Evolutionary conservation across 495 filamentous ascomycete genomes (phyloP), one percentile per base, ranked within the genome.

Genomic region (Copromyces sp.): DNA sequence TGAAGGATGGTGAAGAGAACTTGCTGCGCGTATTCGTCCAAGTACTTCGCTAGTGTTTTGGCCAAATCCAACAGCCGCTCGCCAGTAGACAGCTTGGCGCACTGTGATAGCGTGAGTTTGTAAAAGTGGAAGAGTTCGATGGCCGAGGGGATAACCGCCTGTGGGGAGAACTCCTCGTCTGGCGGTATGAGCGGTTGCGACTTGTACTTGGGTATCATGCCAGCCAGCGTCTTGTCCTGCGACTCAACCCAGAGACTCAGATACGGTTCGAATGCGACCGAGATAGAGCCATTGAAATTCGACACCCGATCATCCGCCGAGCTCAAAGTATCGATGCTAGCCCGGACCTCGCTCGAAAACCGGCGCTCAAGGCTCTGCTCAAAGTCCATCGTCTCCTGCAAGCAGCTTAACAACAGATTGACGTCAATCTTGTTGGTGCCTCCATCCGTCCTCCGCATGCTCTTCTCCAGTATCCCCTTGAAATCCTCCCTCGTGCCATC

Each of bases 61-160:
- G 93, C 90, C 24, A 99, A 83, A 75, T 99, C 95, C 0, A 96
- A 87, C 37, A 99, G 87, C 72, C 93, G 90, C 70, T 89, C 88
- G 17, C 94, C 93, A 0, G 94, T 97, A 0, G 95, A 98, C 3
- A 99, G 88, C 81, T 97, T 98, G 12, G 96, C 94, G 79, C 95
- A 99, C 82, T 98, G 96, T 5, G 94, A 92, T 16, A 99, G 83
- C 3, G 92, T 93, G 59, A 93, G 87, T 45, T 96, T 92, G 80
- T 99, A 99, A 77, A 98, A 97, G 73, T 94, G 93, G 82, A 99
- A 99, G 12, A 99, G 89, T 77, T 99, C 95, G 68, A 95, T 97
- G 4, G 96, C 97, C 0, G 95, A 98, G 3, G 93, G 85, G 53
- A 97, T 92, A 70, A 97, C 95, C n/a, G 90, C 87, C 77, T 97